Base-by-base conservation (phyloP, 2,329 filamentous ascomycete genomes). In the Triangularia setosa region DNA sequence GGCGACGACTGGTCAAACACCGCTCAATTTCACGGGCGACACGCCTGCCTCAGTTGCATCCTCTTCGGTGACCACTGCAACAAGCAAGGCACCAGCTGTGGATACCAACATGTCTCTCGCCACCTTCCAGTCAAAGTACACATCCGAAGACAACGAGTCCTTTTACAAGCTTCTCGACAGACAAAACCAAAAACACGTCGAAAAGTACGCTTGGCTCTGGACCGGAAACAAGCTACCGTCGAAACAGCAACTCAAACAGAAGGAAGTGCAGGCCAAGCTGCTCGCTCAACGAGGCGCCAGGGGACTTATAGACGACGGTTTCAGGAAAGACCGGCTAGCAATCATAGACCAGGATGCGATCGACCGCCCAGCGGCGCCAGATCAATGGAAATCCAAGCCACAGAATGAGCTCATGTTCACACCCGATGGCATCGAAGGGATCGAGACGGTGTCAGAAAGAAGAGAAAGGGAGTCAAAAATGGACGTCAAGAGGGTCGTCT, bases 61-160 rank as follows among this genome's bases (percentile, higher is more conserved):
- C 2, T 69, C 68, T 14, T 33, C 85, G 1, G 77, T 75, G 6
- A 82, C 79, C 2, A 55, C 66, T 6, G 48, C 63, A 6, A 62
- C 68, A 4, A 28, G 62, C 16, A 73, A 75, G 18, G 75, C 24
- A 78, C 64, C 77, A 82, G 23, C 55, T 1, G 59, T 92, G 18
- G 89, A 96, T 74, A 87, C 89, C 52, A 89, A 89, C 70, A 87
- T 98, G 81, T 93, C 90, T 65, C 83, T 99, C 1, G 87, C 89
- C 61, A 86, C 89, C 1, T 99, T 97, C 72, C 95, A 99, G 74
- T 85, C 90, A 2, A 94, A 91, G 70, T 98, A 97, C 78, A 99
- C 94, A 1, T 97, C 92, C 73, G 95, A 99, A 76, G 95, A 99
- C 75, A 98, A 98, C 73, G 95, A 97, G 74, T 96, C 91, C 71